Percentiles rank a stretch among this genome's conserved stretches.
Evolutionary conservation across 2,329 filamentous ascomycete genomes (phyloP).

Genomic region (Penicillium sclerotiorum): DNA sequence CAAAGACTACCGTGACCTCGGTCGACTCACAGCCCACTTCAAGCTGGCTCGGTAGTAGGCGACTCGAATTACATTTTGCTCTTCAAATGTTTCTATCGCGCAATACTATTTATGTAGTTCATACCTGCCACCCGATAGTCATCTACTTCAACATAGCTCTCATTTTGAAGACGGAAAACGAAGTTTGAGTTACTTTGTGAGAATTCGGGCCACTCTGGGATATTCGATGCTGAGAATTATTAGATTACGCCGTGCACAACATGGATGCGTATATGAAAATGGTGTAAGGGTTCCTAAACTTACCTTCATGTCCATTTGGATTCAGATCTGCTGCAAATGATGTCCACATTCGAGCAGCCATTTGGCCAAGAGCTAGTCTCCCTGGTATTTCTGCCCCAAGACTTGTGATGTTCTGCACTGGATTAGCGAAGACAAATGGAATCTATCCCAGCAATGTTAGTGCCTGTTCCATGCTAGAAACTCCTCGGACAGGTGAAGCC

Average conservation of each 20-base stretch:
- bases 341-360: conserved; percentile 37
- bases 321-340: conserved; percentile 32
- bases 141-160: conserved; percentile 32
- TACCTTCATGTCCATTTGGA: conserved; percentile 33
- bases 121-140: conserved; percentile 31
- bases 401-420: conserved; percentile 30
- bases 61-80: no score
- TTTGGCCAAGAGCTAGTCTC: conserved; percentile 30
- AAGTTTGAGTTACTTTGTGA: conserved; percentile 24
- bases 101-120: conserved; percentile 31
- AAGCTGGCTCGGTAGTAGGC: no score
- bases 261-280: neutral
- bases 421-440: conserved; percentile 36
- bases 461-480: neutral
- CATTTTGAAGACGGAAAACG: conserved; percentile 29
- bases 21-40: no score
- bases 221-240: conserved; percentile 18
- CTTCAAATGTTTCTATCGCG: conserved; percentile 17
- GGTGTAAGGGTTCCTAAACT: neutral
- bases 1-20: no score
- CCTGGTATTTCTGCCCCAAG: conserved; percentile 25
- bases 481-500: neutral
- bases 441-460: conserved; percentile 21
- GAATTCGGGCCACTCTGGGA: conserved; percentile 30
- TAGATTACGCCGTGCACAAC: no score